A percentile compares a stretch with the other conserved stretches of the same genome.
Evolutionary conservation across 2,329 filamentous ascomycete species (phyloP).

Genomic region (Zelopaecilomyces penicillatus): DNA sequence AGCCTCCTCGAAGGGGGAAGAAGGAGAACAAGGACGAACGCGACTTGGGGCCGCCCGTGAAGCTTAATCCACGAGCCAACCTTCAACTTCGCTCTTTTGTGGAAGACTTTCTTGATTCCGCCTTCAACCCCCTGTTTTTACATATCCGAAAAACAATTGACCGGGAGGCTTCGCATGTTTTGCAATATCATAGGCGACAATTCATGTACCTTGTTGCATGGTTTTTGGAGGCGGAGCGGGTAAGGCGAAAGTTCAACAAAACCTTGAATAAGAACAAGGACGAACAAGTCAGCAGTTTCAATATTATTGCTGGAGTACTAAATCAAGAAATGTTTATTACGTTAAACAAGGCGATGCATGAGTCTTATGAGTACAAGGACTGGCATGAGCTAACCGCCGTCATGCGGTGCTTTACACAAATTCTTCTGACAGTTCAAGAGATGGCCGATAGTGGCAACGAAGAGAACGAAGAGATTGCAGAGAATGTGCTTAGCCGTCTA

Average conservation of each 20-base stretch:
- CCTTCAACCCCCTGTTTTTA: constrained; percentile 85
- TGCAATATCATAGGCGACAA: constrained; percentile 69
- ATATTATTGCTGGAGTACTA: constrained; percentile 78
- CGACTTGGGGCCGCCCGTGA: constrained; percentile 67
- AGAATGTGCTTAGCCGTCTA: constrained; percentile 93
- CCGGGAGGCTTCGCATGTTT: constrained; percentile 73
- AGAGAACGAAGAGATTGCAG: constrained; percentile 95
- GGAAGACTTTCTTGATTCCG: constrained; percentile 87
- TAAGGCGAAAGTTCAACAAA: constrained; percentile 55
- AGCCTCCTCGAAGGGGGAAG: constrained; percentile 60
- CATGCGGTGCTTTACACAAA: constrained; percentile 92
- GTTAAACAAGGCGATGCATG: constrained; percentile 74
- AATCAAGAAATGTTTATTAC: constrained; percentile 94
- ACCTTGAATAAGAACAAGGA: constrained; percentile 37
- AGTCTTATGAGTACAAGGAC: constrained; percentile 69
- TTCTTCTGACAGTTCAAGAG: constrained; percentile 83
- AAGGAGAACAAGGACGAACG: constrained; percentile 57
- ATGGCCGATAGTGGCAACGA: constrained; percentile 79
- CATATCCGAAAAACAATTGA: constrained; percentile 85
- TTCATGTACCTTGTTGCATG: constrained; percentile 90
- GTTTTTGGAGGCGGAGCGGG: constrained; percentile 82
- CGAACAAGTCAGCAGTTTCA: constrained; percentile 66
- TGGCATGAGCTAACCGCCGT: constrained; percentile 82
- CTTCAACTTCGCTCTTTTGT: constrained; percentile 73
- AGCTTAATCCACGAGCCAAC: constrained; percentile 66